A percentile compares a stretch with the other conserved stretches of the same genome.
Evolutionary conservation across 345 rosid species (phyloP).

Genomic region (Garcia nutans): DNA sequence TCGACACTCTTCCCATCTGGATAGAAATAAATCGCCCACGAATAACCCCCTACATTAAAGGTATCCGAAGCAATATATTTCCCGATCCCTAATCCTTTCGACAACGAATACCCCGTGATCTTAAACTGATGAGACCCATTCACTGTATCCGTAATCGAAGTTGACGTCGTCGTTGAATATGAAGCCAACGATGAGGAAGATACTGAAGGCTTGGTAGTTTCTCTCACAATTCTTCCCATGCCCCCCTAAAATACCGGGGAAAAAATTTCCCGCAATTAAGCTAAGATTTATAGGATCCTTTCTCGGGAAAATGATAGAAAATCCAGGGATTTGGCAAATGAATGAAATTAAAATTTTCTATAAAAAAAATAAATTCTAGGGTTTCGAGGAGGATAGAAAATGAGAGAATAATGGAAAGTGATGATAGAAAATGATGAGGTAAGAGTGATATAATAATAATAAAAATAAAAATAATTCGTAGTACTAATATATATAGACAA

Average conservation of each 20-base stretch:
- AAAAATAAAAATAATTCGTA: neutral
- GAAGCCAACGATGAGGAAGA: constrained; percentile 27
- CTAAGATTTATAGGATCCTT: neutral
- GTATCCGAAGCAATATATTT: constrained; percentile 26
- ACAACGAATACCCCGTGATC: constrained; percentile 22
- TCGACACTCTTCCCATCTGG: constrained; percentile 29
- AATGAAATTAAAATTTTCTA: neutral
- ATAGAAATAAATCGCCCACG: constrained; percentile 32
- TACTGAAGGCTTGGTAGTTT: constrained; percentile 29
- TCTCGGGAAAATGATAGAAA: constrained; percentile 23
- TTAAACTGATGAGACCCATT: constrained; percentile 28
- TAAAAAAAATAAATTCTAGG: neutral
- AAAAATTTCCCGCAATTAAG: neutral
- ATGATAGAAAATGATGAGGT: constrained; percentile 6
- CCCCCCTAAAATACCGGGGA: constrained; percentile 6
- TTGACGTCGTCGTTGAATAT: constrained; percentile 13
- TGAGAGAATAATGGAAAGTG: constrained; percentile 1
- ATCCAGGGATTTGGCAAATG: constrained; percentile 23
- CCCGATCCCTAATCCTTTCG: constrained; percentile 27
- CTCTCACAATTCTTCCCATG: constrained; percentile 45
- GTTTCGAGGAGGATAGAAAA: neutral
- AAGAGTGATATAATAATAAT: neutral
- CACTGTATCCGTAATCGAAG: constrained; percentile 22
- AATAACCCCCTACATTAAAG: constrained; percentile 20
- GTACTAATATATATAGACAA: neutral